Evolutionary conservation across 805 yeast genomes (phyloP).

Genomic region (Hanseniaspora pseudoguilliermondii): DNA sequence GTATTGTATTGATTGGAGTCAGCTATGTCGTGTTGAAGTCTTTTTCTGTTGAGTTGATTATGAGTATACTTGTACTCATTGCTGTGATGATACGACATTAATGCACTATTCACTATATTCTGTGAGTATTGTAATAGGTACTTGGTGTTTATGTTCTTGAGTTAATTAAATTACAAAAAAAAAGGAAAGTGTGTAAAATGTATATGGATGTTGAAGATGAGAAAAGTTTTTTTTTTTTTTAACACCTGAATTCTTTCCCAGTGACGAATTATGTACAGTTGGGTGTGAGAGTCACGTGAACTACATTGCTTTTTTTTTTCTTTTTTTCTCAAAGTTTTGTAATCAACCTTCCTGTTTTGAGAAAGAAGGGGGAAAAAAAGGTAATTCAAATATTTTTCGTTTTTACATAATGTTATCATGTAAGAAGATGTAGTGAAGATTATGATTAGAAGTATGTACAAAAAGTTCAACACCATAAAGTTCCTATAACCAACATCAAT

Average conservation of each 20-base stretch:
- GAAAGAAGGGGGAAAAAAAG: too few relatives aligned
- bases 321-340: not conserved
- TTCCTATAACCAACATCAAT: not conserved
- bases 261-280: not conserved
- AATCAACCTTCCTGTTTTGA: not conserved
- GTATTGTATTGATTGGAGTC: not conserved
- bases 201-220: too few relatives aligned
- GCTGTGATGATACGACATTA: not conserved
- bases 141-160: not conserved
- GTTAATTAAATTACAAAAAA: too few relatives aligned
- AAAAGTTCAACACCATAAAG: not conserved
- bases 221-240: too few relatives aligned
- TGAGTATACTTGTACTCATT: not conserved
- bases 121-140: not conserved
- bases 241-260: too few relatives aligned
- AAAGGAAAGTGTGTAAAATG: too few relatives aligned
- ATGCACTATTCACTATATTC: not conserved
- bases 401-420: too few relatives aligned
- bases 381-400: too few relatives aligned
- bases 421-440: too few relatives aligned
- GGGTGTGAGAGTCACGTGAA: not conserved
- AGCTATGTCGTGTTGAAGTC: not conserved
- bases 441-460: too few relatives aligned
- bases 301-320: slow-evolving; percentile 4
- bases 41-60: not conserved